phyloP scores from a whole-genome alignment of 1,284 basidiomycete genomes.

The Sporisorium scitamineum region DNA sequence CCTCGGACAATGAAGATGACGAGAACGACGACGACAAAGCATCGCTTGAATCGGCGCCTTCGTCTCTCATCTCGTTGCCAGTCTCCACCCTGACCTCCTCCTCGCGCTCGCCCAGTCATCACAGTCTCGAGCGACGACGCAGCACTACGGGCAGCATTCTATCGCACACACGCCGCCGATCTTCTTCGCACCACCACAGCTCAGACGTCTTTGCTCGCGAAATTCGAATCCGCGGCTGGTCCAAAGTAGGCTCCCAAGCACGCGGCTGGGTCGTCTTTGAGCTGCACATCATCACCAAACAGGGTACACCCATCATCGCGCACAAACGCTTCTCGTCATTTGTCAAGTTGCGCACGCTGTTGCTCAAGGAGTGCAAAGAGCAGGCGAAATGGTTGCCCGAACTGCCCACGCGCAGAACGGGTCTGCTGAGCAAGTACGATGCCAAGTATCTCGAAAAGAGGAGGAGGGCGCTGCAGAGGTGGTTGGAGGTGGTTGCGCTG shows the following conservation, averaged over 20 bases:
- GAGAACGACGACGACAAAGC: conserved; percentile 28
- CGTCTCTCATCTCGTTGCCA: conserved; percentile 45
- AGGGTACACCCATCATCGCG: conserved; percentile 45
- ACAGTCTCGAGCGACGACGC: conserved; percentile 33
- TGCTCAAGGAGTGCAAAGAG: conserved; percentile 36
- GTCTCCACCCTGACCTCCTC: conserved; percentile 45
- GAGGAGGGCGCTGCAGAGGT: conserved; percentile 56
- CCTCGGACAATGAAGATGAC: background rate
- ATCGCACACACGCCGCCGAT: conserved; percentile 8
- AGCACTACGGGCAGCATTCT: conserved; percentile 11
- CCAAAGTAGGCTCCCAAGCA: conserved; percentile 52
- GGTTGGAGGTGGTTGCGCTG: conserved; percentile 55
- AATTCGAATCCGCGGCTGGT: conserved; percentile 60
- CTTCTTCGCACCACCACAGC: background rate
- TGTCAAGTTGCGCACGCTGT: conserved; percentile 31
- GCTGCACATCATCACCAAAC: conserved; percentile 50
- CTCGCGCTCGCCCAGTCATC: conserved; percentile 27
- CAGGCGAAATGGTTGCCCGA: conserved; percentile 45
- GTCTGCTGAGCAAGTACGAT: conserved; percentile 61
- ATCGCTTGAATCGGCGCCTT: conserved; percentile 38
- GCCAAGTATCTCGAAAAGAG: conserved; percentile 59
- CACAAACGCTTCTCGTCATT: conserved; percentile 55
- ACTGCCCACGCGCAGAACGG: conserved; percentile 50
- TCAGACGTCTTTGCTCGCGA: conserved; percentile 50
- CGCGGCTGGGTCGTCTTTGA: conserved; percentile 64